These are phyloP conservation scores for Urostyla sp. DNA, from an alignment of 73 alveolate species.

Conservation along the genomic window DNA sequence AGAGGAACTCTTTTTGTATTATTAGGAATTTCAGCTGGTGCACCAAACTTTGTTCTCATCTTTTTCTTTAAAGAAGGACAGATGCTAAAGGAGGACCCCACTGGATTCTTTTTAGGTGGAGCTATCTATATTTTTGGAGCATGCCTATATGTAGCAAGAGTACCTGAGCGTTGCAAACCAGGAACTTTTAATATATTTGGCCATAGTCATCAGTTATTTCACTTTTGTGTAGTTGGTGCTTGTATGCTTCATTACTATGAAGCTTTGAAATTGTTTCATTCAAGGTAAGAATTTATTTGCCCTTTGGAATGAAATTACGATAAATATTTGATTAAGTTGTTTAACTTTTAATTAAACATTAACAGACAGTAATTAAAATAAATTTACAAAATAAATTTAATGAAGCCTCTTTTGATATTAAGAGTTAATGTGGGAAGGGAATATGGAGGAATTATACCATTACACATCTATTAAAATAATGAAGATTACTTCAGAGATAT, in stretches of 20 bases:
- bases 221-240: conserved; percentile 59
- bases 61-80: not conserved
- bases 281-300: conserved; percentile 49
- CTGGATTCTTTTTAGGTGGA: conserved; percentile 48
- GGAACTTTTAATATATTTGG: conserved; percentile 90
- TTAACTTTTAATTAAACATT: too few species aligned
- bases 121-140: conserved; percentile 70
- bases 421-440: conserved; percentile 12
- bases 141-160: conserved; percentile 74
- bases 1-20: conserved; percentile 32
- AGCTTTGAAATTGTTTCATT: conserved; percentile 16
- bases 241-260: conserved; percentile 51
- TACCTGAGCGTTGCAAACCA: conserved; percentile 90
- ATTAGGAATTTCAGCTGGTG: not conserved
- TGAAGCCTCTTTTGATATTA: conserved; percentile 39
- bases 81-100: conserved; percentile 23
- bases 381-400: not conserved
- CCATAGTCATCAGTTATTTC: conserved; percentile 59
- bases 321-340: not conserved
- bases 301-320: conserved; percentile 35
- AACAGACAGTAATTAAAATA: too few species aligned
- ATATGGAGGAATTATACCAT: conserved; percentile 32
- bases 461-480: conserved; percentile 15
- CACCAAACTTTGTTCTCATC: not conserved
- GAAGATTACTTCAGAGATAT: conserved; percentile 10